These are phyloP conservation scores for Phylloporus sp. DNA, from an alignment of 768 basidiomycete species.

Conservation along the genomic window DNA sequence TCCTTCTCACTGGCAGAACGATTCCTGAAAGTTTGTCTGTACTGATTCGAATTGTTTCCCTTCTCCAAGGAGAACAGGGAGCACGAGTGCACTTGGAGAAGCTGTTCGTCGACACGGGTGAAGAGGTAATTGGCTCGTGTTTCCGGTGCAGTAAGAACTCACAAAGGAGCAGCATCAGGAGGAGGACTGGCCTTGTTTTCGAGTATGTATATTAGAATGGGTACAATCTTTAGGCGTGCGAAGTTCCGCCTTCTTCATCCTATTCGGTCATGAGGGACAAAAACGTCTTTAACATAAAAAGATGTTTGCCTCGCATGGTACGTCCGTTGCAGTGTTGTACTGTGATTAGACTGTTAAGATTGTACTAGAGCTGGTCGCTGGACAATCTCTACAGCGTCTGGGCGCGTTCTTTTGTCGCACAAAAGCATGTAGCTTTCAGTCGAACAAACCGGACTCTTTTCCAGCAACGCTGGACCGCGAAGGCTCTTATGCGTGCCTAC, in stretches of 20 bases:
- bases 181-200: too few relatives aligned
- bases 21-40: too few relatives aligned
- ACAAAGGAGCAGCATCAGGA: too few relatives aligned
- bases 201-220: too few relatives aligned
- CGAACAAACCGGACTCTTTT: constrained; percentile 62
- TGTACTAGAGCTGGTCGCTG: constrained; percentile 78
- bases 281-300: constrained; percentile 40
- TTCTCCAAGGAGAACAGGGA: too few relatives aligned
- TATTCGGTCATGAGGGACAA: constrained; percentile 42
- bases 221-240: constrained; percentile 19
- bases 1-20: too few relatives aligned
- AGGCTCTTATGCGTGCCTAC: constrained; percentile 85
- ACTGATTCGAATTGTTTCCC: too few relatives aligned
- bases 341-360: neutral
- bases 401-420: constrained; percentile 60
- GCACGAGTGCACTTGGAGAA: too few relatives aligned
- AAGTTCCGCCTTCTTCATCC: constrained; percentile 2
- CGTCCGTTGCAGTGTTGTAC: constrained; percentile 11
- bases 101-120: too few relatives aligned
- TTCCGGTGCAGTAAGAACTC: too few relatives aligned
- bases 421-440: constrained; percentile 50
- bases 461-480: constrained; percentile 89
- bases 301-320: constrained; percentile 82
- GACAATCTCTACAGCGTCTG: constrained; percentile 89
- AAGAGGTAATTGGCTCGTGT: too few relatives aligned